These are phyloP conservation scores for Quercus glauca DNA, from an alignment of 306 rosid species.

Conservation along the genomic window DNA sequence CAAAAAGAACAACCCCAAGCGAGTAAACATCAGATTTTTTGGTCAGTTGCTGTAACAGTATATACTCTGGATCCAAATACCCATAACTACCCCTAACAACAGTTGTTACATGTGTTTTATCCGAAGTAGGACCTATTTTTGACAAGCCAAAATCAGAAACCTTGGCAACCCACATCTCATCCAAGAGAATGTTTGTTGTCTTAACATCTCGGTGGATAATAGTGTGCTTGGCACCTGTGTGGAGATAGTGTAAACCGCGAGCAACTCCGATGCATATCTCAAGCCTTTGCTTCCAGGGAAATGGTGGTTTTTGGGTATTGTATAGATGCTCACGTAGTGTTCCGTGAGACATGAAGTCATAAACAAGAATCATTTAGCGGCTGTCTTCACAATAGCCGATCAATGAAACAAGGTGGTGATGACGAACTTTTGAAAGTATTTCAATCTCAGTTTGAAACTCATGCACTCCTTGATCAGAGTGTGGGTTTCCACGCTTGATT, in stretches of 20 bases:
- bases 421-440: slow-evolving; percentile 96
- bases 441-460: slow-evolving; percentile 96
- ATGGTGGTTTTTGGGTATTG: slow-evolving; percentile 66
- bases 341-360: slow-evolving; percentile 86
- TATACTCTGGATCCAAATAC: slow-evolving; percentile 52
- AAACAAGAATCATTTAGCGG: slow-evolving; percentile 93
- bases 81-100: slow-evolving; percentile 61
- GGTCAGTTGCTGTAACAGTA: slow-evolving; percentile 43
- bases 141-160: slow-evolving; percentile 77
- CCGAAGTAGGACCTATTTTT: too few relatives aligned
- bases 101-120: slow-evolving; percentile 7
- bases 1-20: slow-evolving; percentile 57
- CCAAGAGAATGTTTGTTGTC: slow-evolving; percentile 90
- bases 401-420: slow-evolving; percentile 88
- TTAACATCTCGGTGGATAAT: slow-evolving; percentile 95
- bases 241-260: slow-evolving; percentile 35
- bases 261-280: slow-evolving; percentile 61
- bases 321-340: slow-evolving; percentile 90
- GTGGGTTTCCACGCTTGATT: slow-evolving; percentile 54
- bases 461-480: slow-evolving; percentile 92
- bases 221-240: slow-evolving; percentile 92
- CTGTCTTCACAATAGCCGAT: slow-evolving; percentile 90
- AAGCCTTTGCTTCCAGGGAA: slow-evolving; percentile 38
- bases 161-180: slow-evolving; percentile 95
- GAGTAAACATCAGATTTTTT: slow-evolving; percentile 55